phyloP scores from a whole-genome alignment of 1,284 basidiomycete species.

The Moesziomyces sp. region DNA sequence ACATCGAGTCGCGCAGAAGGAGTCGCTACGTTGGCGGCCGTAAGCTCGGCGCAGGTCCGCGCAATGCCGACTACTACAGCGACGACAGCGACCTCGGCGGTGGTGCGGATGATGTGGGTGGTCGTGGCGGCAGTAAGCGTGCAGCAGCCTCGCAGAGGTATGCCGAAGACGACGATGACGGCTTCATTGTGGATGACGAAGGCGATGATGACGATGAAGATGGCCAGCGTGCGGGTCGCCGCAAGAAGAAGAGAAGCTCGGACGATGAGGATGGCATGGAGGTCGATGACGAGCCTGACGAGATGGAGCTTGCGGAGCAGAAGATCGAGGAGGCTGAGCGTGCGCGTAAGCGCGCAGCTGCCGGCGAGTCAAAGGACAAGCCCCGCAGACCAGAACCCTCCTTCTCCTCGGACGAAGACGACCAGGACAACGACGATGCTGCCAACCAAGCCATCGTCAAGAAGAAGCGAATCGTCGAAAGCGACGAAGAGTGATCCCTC shows the following conservation, averaged over 20 bases:
- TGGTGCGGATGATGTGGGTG: constrained; percentile 24
- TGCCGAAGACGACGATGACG: constrained; percentile 63
- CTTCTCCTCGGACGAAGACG: constrained; percentile 46
- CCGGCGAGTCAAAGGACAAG: constrained; percentile 14
- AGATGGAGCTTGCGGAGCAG: constrained; percentile 56
- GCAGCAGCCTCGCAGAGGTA: constrained; percentile 28
- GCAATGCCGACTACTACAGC: constrained; percentile 57
- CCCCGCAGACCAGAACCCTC: constrained; percentile 37
- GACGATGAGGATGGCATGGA: constrained; percentile 57
- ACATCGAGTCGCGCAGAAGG: constrained; percentile 42
- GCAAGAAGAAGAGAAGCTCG: constrained; percentile 34
- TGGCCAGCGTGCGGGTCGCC: constrained; percentile 11
- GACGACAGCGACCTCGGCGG: constrained; percentile 55
- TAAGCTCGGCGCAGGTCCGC: constrained; percentile 40
- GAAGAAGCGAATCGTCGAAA: constrained; percentile 55
- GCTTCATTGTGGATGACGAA: constrained; percentile 61
- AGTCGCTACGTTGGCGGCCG: constrained; percentile 35
- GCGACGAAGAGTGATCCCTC: constrained; percentile 40
- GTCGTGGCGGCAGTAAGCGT: constrained; percentile 34
- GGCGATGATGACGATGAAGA: constrained; percentile 52
- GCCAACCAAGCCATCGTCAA: constrained; percentile 30
- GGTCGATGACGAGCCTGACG: constrained; percentile 62
- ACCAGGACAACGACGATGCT: constrained; percentile 31
- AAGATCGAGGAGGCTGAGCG: constrained; percentile 48
- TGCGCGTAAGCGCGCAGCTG: constrained; percentile 39